Conservation (phyloP, 495 filamentous ascomycete species). For the Chaetomidium leptoderma region DNA sequence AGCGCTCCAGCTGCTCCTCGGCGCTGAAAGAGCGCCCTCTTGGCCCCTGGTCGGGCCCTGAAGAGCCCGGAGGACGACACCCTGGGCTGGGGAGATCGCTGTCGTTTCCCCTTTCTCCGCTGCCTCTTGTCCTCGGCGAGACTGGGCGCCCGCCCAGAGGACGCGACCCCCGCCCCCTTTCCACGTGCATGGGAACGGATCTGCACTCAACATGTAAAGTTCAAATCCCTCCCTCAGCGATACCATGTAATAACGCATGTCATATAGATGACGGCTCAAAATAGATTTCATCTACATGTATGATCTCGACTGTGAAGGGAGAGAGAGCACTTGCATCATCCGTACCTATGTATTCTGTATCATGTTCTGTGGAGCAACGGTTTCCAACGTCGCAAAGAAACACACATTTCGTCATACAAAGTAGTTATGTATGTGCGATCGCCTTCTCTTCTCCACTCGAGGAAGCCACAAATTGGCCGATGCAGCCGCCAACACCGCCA, state of each 20-base stretch:
- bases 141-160: no score
- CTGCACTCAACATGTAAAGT: conserved; percentile 12
- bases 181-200: conserved; percentile 2
- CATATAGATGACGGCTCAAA: not conserved
- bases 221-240: conserved; percentile 7
- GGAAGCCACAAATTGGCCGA: conserved; percentile 16
- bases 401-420: not conserved
- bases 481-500: conserved; percentile 29
- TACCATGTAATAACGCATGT: not conserved
- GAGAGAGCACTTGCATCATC: no score
- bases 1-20: conserved; percentile 5
- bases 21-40: not conserved
- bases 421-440: not conserved
- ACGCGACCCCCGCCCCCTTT: conserved; percentile 3
- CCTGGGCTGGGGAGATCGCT: not conserved
- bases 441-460: conserved; percentile 6
- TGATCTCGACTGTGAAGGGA: not conserved
- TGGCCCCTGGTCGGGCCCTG: not conserved
- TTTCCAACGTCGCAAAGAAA: not conserved
- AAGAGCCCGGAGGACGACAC: not conserved
- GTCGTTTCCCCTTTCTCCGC: not conserved
- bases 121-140: not conserved
- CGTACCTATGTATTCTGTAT: no score
- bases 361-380: no score
- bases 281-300: not conserved